Evolutionary conservation across 495 filamentous ascomycete species (phyloP).

Genomic region (Annulohypoxylon bovei): DNA sequence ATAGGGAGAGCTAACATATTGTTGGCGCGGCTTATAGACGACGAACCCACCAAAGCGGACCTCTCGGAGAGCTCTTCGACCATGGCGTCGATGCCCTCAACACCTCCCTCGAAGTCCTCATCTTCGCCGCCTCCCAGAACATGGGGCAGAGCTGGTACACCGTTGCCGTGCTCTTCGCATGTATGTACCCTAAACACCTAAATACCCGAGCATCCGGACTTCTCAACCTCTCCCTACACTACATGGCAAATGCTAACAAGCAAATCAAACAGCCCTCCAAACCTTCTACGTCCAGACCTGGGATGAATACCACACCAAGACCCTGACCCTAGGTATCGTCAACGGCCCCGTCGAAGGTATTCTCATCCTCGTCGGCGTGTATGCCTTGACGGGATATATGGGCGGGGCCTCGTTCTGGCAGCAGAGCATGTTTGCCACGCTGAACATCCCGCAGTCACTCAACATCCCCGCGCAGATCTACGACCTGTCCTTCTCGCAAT

Average conservation of each 20-base stretch:
- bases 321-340: constrained; percentile 88
- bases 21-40: constrained; percentile 59
- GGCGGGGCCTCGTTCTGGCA: constrained; percentile 95
- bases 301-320: constrained; percentile 99
- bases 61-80: constrained; percentile 95
- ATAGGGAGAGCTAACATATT: constrained; percentile 29
- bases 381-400: constrained; percentile 82
- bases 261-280: constrained; percentile 65
- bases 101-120: constrained; percentile 89
- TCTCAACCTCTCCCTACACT: neutral
- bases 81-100: constrained; percentile 98
- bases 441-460: constrained; percentile 72
- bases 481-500: constrained; percentile 83
- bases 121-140: constrained; percentile 91
- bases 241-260: constrained; percentile 36
- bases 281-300: constrained; percentile 99
- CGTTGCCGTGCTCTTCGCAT: constrained; percentile 82
- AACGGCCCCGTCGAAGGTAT: constrained; percentile 97
- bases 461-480: constrained; percentile 76
- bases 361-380: constrained; percentile 82
- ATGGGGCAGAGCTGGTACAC: constrained; percentile 94
- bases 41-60: constrained; percentile 90
- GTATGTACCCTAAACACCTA: constrained; percentile 56
- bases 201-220: neutral
- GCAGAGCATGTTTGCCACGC: constrained; percentile 74